Evolutionary conservation across 129 eudicot genomes (phyloP), one percentile per base, ranked within the genome.

Genomic region (Mikania micrantha): DNA sequence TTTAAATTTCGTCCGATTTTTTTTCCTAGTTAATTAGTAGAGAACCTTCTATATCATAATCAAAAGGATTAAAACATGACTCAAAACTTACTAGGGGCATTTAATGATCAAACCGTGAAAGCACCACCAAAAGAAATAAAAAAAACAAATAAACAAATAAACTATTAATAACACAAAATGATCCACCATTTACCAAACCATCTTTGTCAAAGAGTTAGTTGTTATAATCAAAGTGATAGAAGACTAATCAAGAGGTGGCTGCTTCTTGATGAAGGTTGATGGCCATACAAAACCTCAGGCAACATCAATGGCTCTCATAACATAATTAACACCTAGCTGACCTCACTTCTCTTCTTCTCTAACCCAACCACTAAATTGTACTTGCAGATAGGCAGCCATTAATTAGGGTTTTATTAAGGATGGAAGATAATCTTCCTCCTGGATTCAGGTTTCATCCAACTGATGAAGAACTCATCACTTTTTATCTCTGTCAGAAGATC

Each of bases 391-490:
- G n/a, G n/a, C 7, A 3, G 36, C 34, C 16, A 16, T 40, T 41
- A 24, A 7, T 67, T 41, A 24, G 36, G 50, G 9, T 22, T 35
- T 21, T 13, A 6, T 39, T 31, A 15, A 64, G 21, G 21, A 90
- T 90, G 95, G 95, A 82, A 78, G 91, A 90, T 41, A 80, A 64
- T 44, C 97, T 91, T 77, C 97, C 95, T 87, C 97, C 97, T 7
- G 97, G 97, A 2, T 91, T 91, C 77, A 72, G 97, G 62, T 91
- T 91, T 45, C 97, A 91, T 71, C 97, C 97, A 39, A 91, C 93
- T 29, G 97, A 91, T 64, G 97, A 91, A 85, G 97, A 91, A 79
- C 97, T 91, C 79, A 85, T 91, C 64, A 85, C 95, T 28, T 91
- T 45, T 44, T 91, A 91, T 79, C 86, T 91, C 0, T 66, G 40